Evolutionary conservation across 768 basidiomycete genomes (phyloP), one percentile per base, ranked within the genome.

Genomic region (Boletus rubroflammeus): DNA sequence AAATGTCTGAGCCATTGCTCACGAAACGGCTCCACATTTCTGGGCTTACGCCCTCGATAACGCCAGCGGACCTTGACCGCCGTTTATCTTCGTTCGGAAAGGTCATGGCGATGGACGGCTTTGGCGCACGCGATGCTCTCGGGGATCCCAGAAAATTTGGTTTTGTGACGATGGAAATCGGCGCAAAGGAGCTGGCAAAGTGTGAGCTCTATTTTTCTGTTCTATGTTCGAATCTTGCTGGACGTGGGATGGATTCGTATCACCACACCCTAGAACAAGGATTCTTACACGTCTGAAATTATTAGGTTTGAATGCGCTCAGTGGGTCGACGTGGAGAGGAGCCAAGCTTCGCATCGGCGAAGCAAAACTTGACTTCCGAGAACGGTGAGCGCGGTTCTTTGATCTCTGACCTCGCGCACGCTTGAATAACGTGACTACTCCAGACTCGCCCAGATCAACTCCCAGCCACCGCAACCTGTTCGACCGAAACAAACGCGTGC

Each of bases 301-400:
- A 32, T 21, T 15, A 91, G 89, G 89, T 68, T 75, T 89, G 67
- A 91, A 83, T 64, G 67, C 82, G 3, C 77, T 93, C 26, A 91
- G 86, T 56, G 91, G 92, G 32, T 82, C 87, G 6, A 88, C 82
- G 1, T 94, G 90, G 88, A 93, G 91, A 72, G 92, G 92, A n/a
- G 74, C 90, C 21, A 92, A 88, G 60, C 72, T 93, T 31, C 80
- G 90, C 17, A 80, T 93, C 34, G 89, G 89, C 9, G 89, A 92
- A 60, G 90, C 91, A n/a, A 87, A 83, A 57, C 85, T 85, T 1
- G 84, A 91, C 66, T 92, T 77, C 62, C 68, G 68, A 3, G 82
- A 85, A 64, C 77, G 82, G 90, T 87, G 47, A 41, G 57, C 23
- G 17, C 3, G 31, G 47, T 43, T 56, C 11, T 19, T 40, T 21